Evolutionary conservation across 306 rosid species (phyloP).

Genomic region (Casuarina equisetifolia): DNA sequence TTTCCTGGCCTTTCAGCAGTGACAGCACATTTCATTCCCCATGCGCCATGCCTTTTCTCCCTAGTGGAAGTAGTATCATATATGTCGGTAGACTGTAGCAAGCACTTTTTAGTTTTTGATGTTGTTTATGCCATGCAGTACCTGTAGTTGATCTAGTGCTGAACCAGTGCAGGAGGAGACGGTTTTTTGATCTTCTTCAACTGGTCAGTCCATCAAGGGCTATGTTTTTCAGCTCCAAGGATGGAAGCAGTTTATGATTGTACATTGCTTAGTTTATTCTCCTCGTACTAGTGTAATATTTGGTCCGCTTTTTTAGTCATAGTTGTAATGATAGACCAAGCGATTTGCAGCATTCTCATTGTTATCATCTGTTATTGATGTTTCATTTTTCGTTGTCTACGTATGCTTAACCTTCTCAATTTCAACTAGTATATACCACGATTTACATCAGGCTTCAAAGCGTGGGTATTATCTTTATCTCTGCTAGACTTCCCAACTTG

Average conservation of each 20-base stretch:
- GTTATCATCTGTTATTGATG: not conserved
- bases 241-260: slow-evolving; percentile 28
- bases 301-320: not conserved
- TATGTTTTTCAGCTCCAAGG: slow-evolving; percentile 54
- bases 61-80: slow-evolving; percentile 5
- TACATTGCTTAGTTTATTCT: slow-evolving; percentile 12
- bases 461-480: not conserved
- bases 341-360: slow-evolving; percentile 9
- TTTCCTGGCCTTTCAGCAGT: slow-evolving; percentile 42
- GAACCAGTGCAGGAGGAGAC: slow-evolving; percentile 58
- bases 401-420: not conserved
- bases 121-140: slow-evolving; percentile 10
- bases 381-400: not conserved
- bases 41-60: slow-evolving; percentile 12
- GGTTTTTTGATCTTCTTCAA: slow-evolving; percentile 71
- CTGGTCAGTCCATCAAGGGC: slow-evolving; percentile 44
- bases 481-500: not conserved
- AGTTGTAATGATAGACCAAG: slow-evolving; percentile 15
- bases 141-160: slow-evolving; percentile 25
- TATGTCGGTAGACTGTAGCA: not conserved
- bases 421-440: not conserved
- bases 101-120: slow-evolving; percentile 6
- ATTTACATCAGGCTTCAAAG: too few species aligned
- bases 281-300: slow-evolving; percentile 6
- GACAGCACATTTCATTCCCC: slow-evolving; percentile 23